Evolutionary conservation across 1,139 yeast species (phyloP).

Genomic region (Suhomyces anneliseae): DNA sequence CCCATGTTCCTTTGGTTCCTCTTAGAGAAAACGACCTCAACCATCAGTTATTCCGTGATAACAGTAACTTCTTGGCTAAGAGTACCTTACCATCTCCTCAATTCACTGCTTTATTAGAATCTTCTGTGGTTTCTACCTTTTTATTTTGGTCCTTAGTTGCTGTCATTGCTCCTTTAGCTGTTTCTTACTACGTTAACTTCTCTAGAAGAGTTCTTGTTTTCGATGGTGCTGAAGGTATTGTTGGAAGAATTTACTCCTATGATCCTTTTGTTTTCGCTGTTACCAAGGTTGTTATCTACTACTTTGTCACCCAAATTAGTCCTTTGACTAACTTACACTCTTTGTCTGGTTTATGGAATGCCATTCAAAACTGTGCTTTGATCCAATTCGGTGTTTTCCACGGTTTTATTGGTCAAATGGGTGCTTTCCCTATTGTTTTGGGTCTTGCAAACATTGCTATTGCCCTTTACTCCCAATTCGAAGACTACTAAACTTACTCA

Average conservation of each 20-base stretch:
- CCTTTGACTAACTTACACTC: slow-evolving; percentile 19
- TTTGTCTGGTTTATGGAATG: slow-evolving; percentile 36
- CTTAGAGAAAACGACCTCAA: slow-evolving; percentile 38
- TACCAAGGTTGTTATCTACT: slow-evolving; percentile 47
- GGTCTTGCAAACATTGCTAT: slow-evolving; percentile 50
- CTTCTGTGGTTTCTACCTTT: slow-evolving; percentile 32
- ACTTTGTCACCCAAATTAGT: slow-evolving; percentile 37
- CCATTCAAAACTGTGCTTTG: slow-evolving; percentile 36
- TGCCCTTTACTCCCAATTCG: slow-evolving; percentile 50
- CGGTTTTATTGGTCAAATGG: slow-evolving; percentile 37
- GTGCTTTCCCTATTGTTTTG: slow-evolving; percentile 48
- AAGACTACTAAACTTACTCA: slow-evolving; percentile 17
- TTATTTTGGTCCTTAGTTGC: slow-evolving; percentile 44
- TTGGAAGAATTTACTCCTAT: slow-evolving; percentile 45
- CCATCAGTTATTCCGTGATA: slow-evolving; percentile 41
- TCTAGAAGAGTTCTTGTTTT: slow-evolving; percentile 39
- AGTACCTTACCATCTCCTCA: slow-evolving; percentile 36
- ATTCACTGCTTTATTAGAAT: slow-evolving; percentile 31
- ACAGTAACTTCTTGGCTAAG: slow-evolving; percentile 28
- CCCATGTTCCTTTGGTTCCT: slow-evolving; percentile 40
- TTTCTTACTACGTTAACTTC: slow-evolving; percentile 55
- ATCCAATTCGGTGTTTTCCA: slow-evolving; percentile 41
- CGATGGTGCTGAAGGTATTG: slow-evolving; percentile 22
- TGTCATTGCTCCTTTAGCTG: slow-evolving; percentile 43
- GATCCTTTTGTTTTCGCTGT: slow-evolving; percentile 63